phyloP scores from a whole-genome alignment of 1,284 basidiomycete genomes.

The Heterobasidion parviporum region DNA sequence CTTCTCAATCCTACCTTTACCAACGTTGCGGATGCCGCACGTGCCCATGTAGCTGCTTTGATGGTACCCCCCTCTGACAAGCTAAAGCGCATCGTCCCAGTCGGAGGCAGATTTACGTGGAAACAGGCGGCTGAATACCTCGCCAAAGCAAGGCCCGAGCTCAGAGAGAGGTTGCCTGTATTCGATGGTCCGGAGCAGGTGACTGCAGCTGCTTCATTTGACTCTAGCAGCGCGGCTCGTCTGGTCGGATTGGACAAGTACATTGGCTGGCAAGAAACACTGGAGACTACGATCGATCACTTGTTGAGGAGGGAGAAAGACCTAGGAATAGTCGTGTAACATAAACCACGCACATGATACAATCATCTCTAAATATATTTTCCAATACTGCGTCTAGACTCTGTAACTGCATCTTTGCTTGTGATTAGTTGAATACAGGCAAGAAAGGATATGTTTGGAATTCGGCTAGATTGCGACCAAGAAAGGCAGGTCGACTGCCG shows the following conservation, averaged over 20 bases:
- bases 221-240: neutral
- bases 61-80: neutral
- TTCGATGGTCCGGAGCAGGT: neutral
- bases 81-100: neutral
- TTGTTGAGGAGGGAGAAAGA: neutral
- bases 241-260: neutral
- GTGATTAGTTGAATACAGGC: no score
- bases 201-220: neutral
- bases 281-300: neutral
- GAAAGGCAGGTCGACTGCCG: no score
- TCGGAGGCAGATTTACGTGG: neutral
- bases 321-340: neutral
- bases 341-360: no score
- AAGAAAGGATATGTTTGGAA: no score
- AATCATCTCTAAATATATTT: no score
- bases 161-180: neutral
- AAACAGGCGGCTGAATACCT: constrained; percentile 1
- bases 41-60: neutral
- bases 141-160: neutral
- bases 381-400: no score
- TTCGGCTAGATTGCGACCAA: no score
- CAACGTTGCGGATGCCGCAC: neutral
- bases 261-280: neutral
- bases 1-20: neutral
- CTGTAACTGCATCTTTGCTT: no score